Base-by-base conservation (phyloP, 2,329 filamentous ascomycete species). In the Cladosporium cucumerinum region DNA sequence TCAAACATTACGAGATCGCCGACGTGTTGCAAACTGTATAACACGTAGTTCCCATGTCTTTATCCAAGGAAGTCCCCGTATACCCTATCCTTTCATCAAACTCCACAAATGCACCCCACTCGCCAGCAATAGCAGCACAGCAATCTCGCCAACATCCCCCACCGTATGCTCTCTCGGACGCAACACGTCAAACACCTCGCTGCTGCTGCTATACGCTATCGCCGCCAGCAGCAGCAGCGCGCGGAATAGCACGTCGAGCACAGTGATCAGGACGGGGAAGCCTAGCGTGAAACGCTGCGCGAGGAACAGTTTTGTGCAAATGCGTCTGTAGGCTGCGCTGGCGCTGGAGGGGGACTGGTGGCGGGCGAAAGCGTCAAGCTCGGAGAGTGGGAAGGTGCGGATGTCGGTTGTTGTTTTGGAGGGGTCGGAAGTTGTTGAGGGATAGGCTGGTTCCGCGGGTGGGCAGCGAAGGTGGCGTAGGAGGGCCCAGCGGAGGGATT, bases 261-360 rank as follows among this genome's bases (percentile, higher is more conserved):
- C 66, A 66, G 57, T 61, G 28, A 81, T 64, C 21, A 78, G 39
- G 3, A 73, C 73, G 6, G 76, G 70, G 7, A 79, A 72, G 1
- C 79, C 79, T 6, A 78, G 70, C 3, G 73, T 71, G 26, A 77
- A 73, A 2, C 78, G 71, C 66, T 80, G 74, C 2, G 79, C 80
- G 3, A 82, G 66, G 66, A 82, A 81, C 0, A 79, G 62, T 66
- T 78, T 78, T 3, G 75, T 75, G 11, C 75, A 74, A 5, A 71
- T 73, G 43, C 76, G 72, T 36, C 78, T 70, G 66, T 82, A 82
- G 1, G 69, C 36, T 28, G 69, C 71, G 26, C 71, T 68, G 26
- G 74, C 69, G 5, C 62, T 57, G 62, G 49, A 51, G 7, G 63
- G 55, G 62, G 49, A 49, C n/a, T n/a, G n/a, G 36, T 46, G 61